Conservation (phyloP, 306 rosid genomes). For the Citrullus amarus region DNA sequence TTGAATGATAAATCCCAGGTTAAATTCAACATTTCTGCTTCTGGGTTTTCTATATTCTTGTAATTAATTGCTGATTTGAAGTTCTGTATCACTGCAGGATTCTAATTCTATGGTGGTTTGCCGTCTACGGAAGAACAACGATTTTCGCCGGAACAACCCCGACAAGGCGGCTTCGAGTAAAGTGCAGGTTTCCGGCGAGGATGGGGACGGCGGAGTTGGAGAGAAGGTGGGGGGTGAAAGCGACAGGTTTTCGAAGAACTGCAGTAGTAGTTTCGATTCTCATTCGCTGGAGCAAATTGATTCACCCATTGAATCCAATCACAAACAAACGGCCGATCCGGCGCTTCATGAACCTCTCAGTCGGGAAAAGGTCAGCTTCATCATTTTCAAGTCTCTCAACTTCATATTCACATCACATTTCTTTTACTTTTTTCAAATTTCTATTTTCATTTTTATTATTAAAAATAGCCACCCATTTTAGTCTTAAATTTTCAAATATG, state of each 20-base stretch:
- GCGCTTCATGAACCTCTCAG: constrained; percentile 27
- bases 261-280: constrained; percentile 50
- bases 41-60: too few relatives aligned
- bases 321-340: constrained; percentile 25
- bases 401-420: too few relatives aligned
- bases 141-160: constrained; percentile 36
- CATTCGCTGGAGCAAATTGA: constrained; percentile 59
- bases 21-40: not conserved
- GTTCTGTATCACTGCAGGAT: constrained; percentile 30
- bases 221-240: constrained; percentile 29
- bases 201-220: constrained; percentile 20
- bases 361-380: constrained; percentile 27
- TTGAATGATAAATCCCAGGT: constrained; percentile 65
- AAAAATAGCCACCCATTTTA: too few relatives aligned
- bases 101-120: constrained; percentile 66
- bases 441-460: too few relatives aligned
- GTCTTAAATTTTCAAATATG: too few relatives aligned
- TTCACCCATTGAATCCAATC: constrained; percentile 46
- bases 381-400: not conserved
- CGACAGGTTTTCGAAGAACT: constrained; percentile 34
- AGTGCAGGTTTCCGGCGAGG: constrained; percentile 24
- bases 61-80: not conserved
- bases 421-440: too few relatives aligned
- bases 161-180: constrained; percentile 49
- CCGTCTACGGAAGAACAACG: constrained; percentile 69